These are phyloP conservation scores for Rhododendron vialii DNA, from an alignment of 148 eudicot genomes.

Conservation along the genomic window DNA sequence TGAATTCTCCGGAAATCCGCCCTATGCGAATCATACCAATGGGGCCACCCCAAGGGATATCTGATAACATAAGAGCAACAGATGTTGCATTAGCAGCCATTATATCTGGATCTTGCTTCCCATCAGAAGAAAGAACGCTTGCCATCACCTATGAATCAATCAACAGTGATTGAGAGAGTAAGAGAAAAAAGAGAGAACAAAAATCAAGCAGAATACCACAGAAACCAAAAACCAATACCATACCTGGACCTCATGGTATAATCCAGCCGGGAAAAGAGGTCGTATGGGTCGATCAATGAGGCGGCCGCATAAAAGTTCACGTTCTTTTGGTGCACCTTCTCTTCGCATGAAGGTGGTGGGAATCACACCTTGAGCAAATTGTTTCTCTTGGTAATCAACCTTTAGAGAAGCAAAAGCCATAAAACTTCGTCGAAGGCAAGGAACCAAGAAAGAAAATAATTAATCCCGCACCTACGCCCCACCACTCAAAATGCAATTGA, in stretches of 20 bases:
- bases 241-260: conserved; percentile 99
- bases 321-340: conserved; percentile 99
- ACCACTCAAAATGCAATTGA: background rate
- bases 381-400: conserved; percentile 99
- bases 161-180: background rate
- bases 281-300: conserved; percentile 94
- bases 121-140: conserved; percentile 95
- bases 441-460: background rate
- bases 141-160: conserved; percentile 59
- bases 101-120: conserved; percentile 97
- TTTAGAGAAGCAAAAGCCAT: conserved; percentile 19
- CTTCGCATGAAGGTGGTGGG: conserved; percentile 93
- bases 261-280: conserved; percentile 91
- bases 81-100: conserved; percentile 99
- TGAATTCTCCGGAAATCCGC: conserved; percentile 66
- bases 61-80: conserved; percentile 94
- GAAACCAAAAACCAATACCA: background rate
- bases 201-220: background rate
- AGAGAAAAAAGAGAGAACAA: background rate
- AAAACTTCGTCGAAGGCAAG: background rate
- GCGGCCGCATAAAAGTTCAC: conserved; percentile 91
- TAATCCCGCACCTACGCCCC: background rate
- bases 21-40: conserved; percentile 92
- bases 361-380: conserved; percentile 89
- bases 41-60: conserved; percentile 98